Evolutionary conservation across 1,284 basidiomycete genomes (phyloP), one percentile per base, ranked within the genome.

Genomic region (Termitomyces sp.): DNA sequence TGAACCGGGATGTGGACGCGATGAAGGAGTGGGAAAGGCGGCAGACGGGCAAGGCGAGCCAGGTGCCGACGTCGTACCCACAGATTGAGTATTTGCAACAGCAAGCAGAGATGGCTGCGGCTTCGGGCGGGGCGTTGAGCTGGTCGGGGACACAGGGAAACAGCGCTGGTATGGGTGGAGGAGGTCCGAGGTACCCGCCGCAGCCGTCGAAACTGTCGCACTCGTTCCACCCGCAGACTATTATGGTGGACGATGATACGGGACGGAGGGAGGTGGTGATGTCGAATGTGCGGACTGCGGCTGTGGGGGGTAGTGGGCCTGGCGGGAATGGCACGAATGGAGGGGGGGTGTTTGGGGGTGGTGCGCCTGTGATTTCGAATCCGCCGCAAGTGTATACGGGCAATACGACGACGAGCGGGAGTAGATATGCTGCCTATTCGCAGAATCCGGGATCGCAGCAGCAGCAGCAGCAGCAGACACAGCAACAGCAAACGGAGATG

Each of bases 51-150:
- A 88, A 89, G 66, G 74, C 78, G n/a, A 47, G 49, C 0, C 68
- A 75, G 8, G 79, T 82, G 30, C 77, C 83, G 17, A 82, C 87
- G 63, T 83, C 87, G 24, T 93, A 94, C 64, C 90, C 90, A 6
- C 92, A 94, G 67, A 77, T 96, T 50, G 92, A 95, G 68, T 90
- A 82, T 68, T 70, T 97, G 55, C 92, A 95, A 64, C 92, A 96
- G 68, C 94, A 96, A 67, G 94, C 92, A 1, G 92, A 95, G 70
- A 75, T 92, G 58, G 89, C 84, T 3, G 82, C 84, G 19, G 72
- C 81, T 0, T 78, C 81, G 34, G 84, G 54, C 12, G 54, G 85
- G 1, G 58, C 83, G 46, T 68, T 75, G 17, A 79, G 68, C 59
- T 86, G 87, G 86, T 67, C 67, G 19, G 54, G 54, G 34, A 30